Conservation (phyloP, 805 yeast genomes). For the Ogataea naganishii region DNA sequence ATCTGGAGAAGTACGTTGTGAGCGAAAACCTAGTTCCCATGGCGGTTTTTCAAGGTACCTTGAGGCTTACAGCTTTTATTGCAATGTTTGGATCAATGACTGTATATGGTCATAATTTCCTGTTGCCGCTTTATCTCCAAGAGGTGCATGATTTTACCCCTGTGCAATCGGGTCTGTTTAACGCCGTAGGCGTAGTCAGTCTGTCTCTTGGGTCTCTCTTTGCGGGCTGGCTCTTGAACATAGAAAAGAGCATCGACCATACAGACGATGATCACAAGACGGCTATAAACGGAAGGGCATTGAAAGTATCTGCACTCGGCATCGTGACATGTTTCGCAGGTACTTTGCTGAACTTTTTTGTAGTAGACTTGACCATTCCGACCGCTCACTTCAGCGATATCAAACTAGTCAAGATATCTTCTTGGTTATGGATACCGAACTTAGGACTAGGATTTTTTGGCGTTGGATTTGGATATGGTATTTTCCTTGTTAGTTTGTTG, state of each 20-base stretch:
- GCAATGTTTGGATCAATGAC: constrained; percentile 30
- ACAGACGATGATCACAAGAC: constrained; percentile 5
- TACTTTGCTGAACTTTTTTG: background rate
- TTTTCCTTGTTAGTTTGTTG: constrained; percentile 28
- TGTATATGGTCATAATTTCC: constrained; percentile 26
- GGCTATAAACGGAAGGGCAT: constrained; percentile 13
- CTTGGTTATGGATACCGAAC: constrained; percentile 22
- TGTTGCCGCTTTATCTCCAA: constrained; percentile 34
- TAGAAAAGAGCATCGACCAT: constrained; percentile 8
- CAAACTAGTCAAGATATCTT: constrained; percentile 5
- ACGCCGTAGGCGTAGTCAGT: constrained; percentile 31
- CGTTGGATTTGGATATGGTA: constrained; percentile 32
- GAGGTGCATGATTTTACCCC: constrained; percentile 31
- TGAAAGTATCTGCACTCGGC: constrained; percentile 15
- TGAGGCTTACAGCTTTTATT: constrained; percentile 28
- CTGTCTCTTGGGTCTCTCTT: constrained; percentile 30
- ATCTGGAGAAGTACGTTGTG: constrained; percentile 27
- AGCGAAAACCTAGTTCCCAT: constrained; percentile 32
- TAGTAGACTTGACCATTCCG: constrained; percentile 12
- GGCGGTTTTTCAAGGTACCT: constrained; percentile 26
- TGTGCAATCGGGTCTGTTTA: constrained; percentile 29
- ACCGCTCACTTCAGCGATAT: constrained; percentile 10
- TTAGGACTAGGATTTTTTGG: constrained; percentile 20
- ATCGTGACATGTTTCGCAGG: constrained; percentile 15
- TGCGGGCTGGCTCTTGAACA: constrained; percentile 26